Conservation (phyloP, 1,139 yeast genomes). For the Taphrina populina region DNA sequence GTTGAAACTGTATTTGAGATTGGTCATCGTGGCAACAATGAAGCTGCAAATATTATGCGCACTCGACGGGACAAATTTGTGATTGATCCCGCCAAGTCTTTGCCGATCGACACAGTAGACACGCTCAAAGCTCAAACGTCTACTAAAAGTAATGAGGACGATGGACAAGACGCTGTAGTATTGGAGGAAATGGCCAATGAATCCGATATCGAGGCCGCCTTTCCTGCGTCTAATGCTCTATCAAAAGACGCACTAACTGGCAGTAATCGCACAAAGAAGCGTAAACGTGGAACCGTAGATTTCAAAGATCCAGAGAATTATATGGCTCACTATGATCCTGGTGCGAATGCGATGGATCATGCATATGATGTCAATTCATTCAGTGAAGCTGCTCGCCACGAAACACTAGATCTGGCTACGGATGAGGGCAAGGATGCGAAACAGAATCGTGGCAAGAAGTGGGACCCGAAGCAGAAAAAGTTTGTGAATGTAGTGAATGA, state of each 20-base stretch:
- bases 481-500: conserved; percentile 38
- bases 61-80: conserved; percentile 83
- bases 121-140: background rate
- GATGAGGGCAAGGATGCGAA: conserved; percentile 57
- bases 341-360: conserved; percentile 75
- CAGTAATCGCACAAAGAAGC: conserved; percentile 43
- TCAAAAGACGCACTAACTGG: conserved; percentile 17
- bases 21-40: conserved; percentile 51
- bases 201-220: conserved; percentile 43
- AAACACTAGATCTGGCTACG: conserved; percentile 77
- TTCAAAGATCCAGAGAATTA: conserved; percentile 81
- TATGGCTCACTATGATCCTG: conserved; percentile 87
- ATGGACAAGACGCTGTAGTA: conserved; percentile 41
- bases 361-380: conserved; percentile 57
- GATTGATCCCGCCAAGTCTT: conserved; percentile 42
- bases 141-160: conserved; percentile 40
- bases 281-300: conserved; percentile 47
- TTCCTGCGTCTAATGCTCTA: conserved; percentile 34
- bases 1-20: conserved; percentile 95
- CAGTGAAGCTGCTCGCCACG: conserved; percentile 77
- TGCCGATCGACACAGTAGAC: conserved; percentile 6
- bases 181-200: conserved; percentile 42
- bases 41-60: conserved; percentile 78
- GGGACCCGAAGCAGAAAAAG: conserved; percentile 79
- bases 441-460: conserved; percentile 71